Evolutionary conservation across 2,329 filamentous ascomycete genomes (phyloP).

Genomic region (Claviceps fusiformis): DNA sequence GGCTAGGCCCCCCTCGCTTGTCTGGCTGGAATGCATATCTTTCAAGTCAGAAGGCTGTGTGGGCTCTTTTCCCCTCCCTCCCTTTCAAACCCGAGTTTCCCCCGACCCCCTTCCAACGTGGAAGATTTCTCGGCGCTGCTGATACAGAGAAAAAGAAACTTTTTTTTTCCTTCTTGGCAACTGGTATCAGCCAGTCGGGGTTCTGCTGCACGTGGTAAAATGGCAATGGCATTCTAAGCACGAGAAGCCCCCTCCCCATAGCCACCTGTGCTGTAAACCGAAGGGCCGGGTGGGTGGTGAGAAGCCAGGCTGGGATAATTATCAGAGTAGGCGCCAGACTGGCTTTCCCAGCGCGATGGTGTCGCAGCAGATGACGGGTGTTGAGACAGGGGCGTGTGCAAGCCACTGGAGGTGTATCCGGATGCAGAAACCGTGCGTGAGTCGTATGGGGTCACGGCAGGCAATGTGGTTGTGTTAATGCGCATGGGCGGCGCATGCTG

Average conservation of each 20-base stretch:
- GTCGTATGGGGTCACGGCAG: slow-evolving; percentile 27
- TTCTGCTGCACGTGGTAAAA: too few relatives aligned
- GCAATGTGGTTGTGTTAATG: slow-evolving; percentile 24
- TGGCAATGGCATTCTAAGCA: too few relatives aligned
- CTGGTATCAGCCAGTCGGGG: too few relatives aligned
- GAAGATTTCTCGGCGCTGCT: not conserved
- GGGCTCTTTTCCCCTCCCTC: too few relatives aligned
- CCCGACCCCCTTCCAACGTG: not conserved
- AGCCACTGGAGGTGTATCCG: slow-evolving; percentile 26
- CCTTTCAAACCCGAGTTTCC: not conserved
- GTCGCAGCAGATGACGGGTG: slow-evolving; percentile 23
- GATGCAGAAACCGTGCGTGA: slow-evolving; percentile 16
- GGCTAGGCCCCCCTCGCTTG: too few relatives aligned
- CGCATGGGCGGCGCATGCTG: slow-evolving; percentile 20
- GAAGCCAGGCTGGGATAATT: slow-evolving; percentile 24
- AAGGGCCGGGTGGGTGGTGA: slow-evolving; percentile 20
- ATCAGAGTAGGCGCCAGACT: slow-evolving; percentile 25
- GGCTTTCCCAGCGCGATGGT: slow-evolving; percentile 27
- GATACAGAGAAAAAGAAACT: not conserved
- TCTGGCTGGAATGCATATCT: too few relatives aligned
- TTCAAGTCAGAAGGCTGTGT: too few relatives aligned
- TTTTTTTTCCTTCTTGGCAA: too few relatives aligned
- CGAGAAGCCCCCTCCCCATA: too few relatives aligned
- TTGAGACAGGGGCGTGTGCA: slow-evolving; percentile 26
- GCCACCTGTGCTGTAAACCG: slow-evolving; percentile 21